Evolutionary conservation across 192 early-diverging fungal species (phyloP).

Genomic region (Geranomyces variabilis): DNA sequence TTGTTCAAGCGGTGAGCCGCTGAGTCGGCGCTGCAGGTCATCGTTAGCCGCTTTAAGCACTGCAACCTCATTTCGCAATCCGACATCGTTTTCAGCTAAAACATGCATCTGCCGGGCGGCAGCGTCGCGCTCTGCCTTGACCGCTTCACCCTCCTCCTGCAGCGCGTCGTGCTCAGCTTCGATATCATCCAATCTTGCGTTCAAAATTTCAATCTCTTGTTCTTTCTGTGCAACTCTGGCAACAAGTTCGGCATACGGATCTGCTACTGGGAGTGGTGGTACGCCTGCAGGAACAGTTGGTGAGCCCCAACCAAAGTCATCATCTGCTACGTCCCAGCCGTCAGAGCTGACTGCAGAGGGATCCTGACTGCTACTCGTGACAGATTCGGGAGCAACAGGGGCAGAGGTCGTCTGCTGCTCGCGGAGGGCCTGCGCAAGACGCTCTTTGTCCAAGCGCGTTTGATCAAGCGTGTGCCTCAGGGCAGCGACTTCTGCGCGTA

Average conservation of each 20-base stretch:
- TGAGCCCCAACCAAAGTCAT: background rate
- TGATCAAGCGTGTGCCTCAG: too few species aligned
- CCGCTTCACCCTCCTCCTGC: slow-evolving; percentile 1
- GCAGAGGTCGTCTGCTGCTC: too few species aligned
- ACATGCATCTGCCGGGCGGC: background rate
- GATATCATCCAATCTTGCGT: background rate
- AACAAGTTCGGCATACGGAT: background rate
- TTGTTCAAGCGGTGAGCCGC: background rate
- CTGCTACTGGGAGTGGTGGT: background rate
- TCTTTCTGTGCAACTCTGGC: background rate
- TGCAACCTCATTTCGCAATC: background rate
- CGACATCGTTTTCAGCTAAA: background rate
- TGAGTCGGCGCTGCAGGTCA: background rate
- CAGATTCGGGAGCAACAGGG: too few species aligned
- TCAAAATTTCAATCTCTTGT: background rate
- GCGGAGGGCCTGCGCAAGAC: too few species aligned
- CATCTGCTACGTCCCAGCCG: background rate
- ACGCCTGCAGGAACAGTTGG: too few species aligned
- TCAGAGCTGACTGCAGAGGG: slow-evolving; percentile 2
- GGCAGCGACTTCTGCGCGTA: too few species aligned
- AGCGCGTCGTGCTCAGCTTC: slow-evolving; percentile 2
- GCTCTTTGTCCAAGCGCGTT: too few species aligned
- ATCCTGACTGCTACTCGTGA: too few species aligned
- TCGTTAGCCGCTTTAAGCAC: slow-evolving; percentile 1
- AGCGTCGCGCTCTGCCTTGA: slow-evolving; percentile 2